A percentile compares a stretch with the other conserved stretches of the same genome.
Conservation (phyloP, 2,329 filamentous ascomycete species). For the Exophiala spinifera region DNA sequence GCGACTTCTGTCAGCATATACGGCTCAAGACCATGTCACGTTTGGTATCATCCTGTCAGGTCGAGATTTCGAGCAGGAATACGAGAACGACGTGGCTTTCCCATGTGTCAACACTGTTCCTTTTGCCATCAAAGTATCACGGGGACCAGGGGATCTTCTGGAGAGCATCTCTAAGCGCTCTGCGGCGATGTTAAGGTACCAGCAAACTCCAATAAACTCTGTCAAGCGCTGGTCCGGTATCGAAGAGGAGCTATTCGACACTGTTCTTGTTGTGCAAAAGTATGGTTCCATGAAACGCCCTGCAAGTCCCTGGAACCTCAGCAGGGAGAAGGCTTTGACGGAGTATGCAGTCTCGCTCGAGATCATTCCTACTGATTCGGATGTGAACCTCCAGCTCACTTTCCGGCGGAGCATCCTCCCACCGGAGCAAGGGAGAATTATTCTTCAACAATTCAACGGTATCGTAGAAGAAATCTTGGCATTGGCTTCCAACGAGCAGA, state of each 20-base stretch:
- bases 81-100: slow-evolving; percentile 58
- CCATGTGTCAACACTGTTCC: slow-evolving; percentile 83
- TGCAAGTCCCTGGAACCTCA: slow-evolving; percentile 55
- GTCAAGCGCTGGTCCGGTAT: slow-evolving; percentile 70
- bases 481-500: neutral
- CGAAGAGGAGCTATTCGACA: slow-evolving; percentile 72
- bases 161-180: slow-evolving; percentile 64
- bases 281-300: slow-evolving; percentile 28
- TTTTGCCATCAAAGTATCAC: slow-evolving; percentile 56
- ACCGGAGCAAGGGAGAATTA: slow-evolving; percentile 31
- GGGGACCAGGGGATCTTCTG: slow-evolving; percentile 58
- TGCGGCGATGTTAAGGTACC: slow-evolving; percentile 62
- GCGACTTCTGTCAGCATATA: slow-evolving; percentile 69
- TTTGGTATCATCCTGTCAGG: slow-evolving; percentile 83
- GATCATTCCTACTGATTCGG: slow-evolving; percentile 56
- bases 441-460: slow-evolving; percentile 24
- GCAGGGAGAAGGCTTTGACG: slow-evolving; percentile 58
- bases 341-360: slow-evolving; percentile 77
- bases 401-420: slow-evolving; percentile 65
- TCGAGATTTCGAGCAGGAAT: slow-evolving; percentile 57
- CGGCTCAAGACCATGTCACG: slow-evolving; percentile 68
- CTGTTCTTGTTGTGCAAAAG: slow-evolving; percentile 80
- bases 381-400: slow-evolving; percentile 63
- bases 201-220: slow-evolving; percentile 66
- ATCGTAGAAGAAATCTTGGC: slow-evolving; percentile 19